A percentile compares a stretch with the other conserved stretches of the same genome.
Evolutionary conservation across 2,329 filamentous ascomycete species (phyloP).

Genomic region (Pseudocercospora vitis): DNA sequence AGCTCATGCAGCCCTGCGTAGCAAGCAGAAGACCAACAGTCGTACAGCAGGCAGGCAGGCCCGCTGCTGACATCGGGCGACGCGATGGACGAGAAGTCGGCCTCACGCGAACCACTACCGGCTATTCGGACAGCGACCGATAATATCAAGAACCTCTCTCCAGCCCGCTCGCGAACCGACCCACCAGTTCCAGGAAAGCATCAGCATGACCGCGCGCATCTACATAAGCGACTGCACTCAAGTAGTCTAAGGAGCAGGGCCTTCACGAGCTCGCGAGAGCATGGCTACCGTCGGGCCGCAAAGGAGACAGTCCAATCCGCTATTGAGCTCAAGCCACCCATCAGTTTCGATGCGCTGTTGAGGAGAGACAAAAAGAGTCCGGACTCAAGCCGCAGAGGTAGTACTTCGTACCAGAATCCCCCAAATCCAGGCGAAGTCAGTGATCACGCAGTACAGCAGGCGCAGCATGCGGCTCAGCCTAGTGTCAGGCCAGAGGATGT

Average conservation of each 20-base stretch:
- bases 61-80: not conserved
- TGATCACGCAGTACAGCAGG: constrained; percentile 9
- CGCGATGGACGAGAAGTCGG: constrained; percentile 11
- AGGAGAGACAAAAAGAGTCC: constrained; percentile 38
- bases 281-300: constrained; percentile 30
- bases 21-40: not conserved
- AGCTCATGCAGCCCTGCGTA: not conserved
- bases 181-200: constrained; percentile 18
- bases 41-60: not conserved
- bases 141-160: constrained; percentile 14
- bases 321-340: constrained; percentile 46
- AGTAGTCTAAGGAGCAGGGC: constrained; percentile 26
- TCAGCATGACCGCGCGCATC: constrained; percentile 22
- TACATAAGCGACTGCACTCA: constrained; percentile 26
- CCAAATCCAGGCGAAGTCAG: constrained; percentile 1
- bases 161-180: constrained; percentile 26
- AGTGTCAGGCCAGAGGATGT: constrained; percentile 44
- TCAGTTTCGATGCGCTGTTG: constrained; percentile 46
- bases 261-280: constrained; percentile 24
- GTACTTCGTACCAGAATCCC: constrained; percentile 15
- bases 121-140: constrained; percentile 20
- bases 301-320: constrained; percentile 49
- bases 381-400: constrained; percentile 28
- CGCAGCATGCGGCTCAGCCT: constrained; percentile 15
- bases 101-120: constrained; percentile 22